These are phyloP conservation scores for Malus hybrid DNA, from an alignment of 331 rosid genomes.

Conservation along the genomic window DNA sequence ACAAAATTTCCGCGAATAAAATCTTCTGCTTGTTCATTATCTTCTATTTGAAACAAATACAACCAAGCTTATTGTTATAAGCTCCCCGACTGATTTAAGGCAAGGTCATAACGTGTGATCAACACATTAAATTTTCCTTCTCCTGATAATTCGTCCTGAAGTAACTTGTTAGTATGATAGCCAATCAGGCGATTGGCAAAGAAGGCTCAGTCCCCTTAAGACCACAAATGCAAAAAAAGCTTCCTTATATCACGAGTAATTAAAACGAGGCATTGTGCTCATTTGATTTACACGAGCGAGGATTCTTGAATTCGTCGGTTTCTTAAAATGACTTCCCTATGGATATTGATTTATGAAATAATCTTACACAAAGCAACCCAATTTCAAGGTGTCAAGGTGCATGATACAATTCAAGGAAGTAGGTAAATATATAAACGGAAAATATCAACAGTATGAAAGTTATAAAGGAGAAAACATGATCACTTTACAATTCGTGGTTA, in stretches of 20 bases:
- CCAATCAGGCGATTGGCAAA: conserved; percentile 38
- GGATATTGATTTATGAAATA: neutral
- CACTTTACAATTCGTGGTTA: too few species aligned
- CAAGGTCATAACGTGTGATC: too few species aligned
- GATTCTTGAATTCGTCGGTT: neutral
- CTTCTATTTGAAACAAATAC: too few species aligned
- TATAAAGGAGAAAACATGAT: too few species aligned
- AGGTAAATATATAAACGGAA: too few species aligned
- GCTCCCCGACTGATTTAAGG: too few species aligned
- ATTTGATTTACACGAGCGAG: neutral
- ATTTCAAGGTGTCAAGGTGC: neutral
- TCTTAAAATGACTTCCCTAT: neutral
- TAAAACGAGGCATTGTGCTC: neutral
- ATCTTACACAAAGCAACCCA: neutral
- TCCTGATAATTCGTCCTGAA: conserved; percentile 77
- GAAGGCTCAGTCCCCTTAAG: neutral
- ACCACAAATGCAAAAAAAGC: conserved; percentile 12
- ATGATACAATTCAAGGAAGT: neutral
- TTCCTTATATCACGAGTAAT: neutral
- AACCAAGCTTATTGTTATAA: too few species aligned
- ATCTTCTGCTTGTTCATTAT: too few species aligned
- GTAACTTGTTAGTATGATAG: conserved; percentile 75
- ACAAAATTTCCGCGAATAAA: too few species aligned
- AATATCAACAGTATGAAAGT: too few species aligned
- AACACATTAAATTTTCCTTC: conserved; percentile 62